These are phyloP conservation scores for Hanseniaspora lachancei DNA, from an alignment of 805 yeast species.

Conservation along the genomic window DNA sequence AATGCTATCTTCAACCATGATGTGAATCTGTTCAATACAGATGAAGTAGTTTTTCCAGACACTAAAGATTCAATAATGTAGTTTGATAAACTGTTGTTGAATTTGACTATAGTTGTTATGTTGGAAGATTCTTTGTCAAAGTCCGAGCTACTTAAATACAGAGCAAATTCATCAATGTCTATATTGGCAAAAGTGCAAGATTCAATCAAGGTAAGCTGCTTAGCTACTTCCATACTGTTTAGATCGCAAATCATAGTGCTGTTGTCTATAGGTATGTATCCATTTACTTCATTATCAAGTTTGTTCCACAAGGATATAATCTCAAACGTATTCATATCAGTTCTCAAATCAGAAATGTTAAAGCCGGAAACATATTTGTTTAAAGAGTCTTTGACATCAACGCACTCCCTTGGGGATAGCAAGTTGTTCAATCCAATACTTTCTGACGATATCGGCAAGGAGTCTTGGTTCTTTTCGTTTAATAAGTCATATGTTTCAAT, in stretches of 20 bases:
- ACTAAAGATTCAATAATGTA: conserved; percentile 61
- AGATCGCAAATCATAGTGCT: conserved; percentile 29
- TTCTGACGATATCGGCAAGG: conserved; percentile 23
- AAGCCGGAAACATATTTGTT: conserved; percentile 35
- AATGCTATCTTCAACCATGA: conserved; percentile 65
- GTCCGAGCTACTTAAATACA: conserved; percentile 46
- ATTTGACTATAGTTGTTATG: conserved; percentile 45
- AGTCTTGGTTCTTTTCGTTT: conserved; percentile 30
- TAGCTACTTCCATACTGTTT: conserved; percentile 63
- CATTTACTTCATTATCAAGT: neutral
- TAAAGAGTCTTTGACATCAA: conserved; percentile 35
- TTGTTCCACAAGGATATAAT: conserved; percentile 41
- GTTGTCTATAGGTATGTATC: neutral
- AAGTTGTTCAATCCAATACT: conserved; percentile 28
- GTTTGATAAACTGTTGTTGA: conserved; percentile 59
- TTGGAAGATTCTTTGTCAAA: conserved; percentile 47
- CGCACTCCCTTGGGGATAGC: conserved; percentile 27
- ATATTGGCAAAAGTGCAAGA: conserved; percentile 51
- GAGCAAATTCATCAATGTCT: conserved; percentile 48
- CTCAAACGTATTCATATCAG: conserved; percentile 25
- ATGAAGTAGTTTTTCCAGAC: conserved; percentile 33
- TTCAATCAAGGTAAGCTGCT: conserved; percentile 63
- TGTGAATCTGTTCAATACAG: conserved; percentile 33
- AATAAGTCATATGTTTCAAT: conserved; percentile 49
- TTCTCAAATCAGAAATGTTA: conserved; percentile 17